These are phyloP conservation scores for Eucalyptus polyanthemos DNA, from an alignment of 345 rosid genomes.

Conservation along the genomic window DNA sequence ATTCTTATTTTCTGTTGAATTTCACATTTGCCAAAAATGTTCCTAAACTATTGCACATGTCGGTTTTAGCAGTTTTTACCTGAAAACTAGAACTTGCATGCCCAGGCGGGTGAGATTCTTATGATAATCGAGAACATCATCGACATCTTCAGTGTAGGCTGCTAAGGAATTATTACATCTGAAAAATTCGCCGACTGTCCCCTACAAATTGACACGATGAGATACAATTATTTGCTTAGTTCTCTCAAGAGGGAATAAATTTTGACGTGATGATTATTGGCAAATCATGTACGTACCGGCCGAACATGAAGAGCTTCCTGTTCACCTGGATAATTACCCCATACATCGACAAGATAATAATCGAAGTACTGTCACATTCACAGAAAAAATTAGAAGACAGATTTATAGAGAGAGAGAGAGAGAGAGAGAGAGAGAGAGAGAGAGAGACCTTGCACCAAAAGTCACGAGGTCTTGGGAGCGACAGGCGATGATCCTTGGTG, in stretches of 20 bases:
- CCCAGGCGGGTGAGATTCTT: neutral
- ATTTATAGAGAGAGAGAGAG: neutral
- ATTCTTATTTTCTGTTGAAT: neutral
- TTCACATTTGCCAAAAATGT: neutral
- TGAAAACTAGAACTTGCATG: conserved; percentile 4
- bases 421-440: neutral
- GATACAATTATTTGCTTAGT: neutral
- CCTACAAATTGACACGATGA: neutral
- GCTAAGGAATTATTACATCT: conserved; percentile 7
- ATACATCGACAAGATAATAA: neutral
- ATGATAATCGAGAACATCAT: neutral
- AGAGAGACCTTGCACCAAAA: neutral
- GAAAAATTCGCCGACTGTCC: neutral
- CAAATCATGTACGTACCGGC: neutral
- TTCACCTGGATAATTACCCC: conserved; percentile 11
- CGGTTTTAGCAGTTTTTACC: neutral
- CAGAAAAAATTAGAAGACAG: neutral
- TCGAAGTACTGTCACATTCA: neutral
- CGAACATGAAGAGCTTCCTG: conserved; percentile 11
- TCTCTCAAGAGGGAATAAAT: no score
- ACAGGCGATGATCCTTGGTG: neutral
- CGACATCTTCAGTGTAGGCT: neutral
- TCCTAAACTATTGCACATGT: neutral
- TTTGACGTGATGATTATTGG: neutral
- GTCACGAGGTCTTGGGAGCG: neutral